Conservation (phyloP, 140 eudicot species). For the Erigeron philadelphicus region DNA sequence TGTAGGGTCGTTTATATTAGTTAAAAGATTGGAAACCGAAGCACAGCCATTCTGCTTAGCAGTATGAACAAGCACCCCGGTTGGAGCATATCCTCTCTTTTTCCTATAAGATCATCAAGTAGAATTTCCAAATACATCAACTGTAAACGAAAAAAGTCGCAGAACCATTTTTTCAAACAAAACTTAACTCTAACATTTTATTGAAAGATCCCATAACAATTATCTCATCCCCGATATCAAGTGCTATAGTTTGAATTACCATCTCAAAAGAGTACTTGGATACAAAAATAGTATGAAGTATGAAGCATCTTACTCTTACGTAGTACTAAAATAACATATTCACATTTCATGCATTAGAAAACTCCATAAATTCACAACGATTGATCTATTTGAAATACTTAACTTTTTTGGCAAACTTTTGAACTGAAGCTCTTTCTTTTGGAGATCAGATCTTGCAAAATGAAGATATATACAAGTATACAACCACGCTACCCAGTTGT, state of each 20-base stretch:
- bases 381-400: neutral
- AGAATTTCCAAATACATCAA: neutral
- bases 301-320: neutral
- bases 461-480: no score
- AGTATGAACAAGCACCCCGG: constrained; percentile 43
- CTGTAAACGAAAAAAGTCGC: neutral
- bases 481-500: no score
- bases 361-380: neutral
- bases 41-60: constrained; percentile 50
- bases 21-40: constrained; percentile 53
- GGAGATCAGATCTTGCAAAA: constrained; percentile 15
- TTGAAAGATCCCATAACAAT: constrained; percentile 11
- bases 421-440: constrained; percentile 1
- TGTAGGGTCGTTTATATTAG: constrained; percentile 21
- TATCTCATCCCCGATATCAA: neutral
- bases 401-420: constrained; percentile 2
- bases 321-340: constrained; percentile 19
- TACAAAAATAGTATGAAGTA: constrained; percentile 25
- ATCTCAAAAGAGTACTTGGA: constrained; percentile 16
- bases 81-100: constrained; percentile 51
- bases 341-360: constrained; percentile 6
- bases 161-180: constrained; percentile 5
- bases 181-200: neutral
- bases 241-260: constrained; percentile 3
- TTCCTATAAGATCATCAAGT: constrained; percentile 38